These are phyloP conservation scores for Torulaspora pretoriensis DNA, from an alignment of 1,139 yeast genomes.

Conservation along the genomic window DNA sequence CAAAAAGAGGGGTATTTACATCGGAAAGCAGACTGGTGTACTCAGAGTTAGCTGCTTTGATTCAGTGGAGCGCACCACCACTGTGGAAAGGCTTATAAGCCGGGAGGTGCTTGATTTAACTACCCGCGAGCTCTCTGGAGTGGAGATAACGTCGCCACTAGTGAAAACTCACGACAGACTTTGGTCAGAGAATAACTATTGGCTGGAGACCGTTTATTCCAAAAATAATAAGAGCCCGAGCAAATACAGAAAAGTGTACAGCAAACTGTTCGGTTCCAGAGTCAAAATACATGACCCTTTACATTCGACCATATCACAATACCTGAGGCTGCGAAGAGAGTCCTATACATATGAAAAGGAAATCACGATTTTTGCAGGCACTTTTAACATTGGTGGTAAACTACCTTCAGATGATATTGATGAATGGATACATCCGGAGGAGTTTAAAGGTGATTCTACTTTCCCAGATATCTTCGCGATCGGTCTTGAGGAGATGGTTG, in stretches of 20 bases:
- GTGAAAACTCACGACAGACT: constrained; percentile 50
- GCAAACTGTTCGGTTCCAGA: constrained; percentile 34
- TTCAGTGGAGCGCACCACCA: constrained; percentile 60
- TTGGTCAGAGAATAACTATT: constrained; percentile 59
- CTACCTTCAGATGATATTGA: constrained; percentile 49
- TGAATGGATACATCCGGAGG: constrained; percentile 54
- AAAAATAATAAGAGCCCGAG: constrained; percentile 34
- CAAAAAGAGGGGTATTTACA: constrained; percentile 43
- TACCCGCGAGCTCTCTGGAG: constrained; percentile 47
- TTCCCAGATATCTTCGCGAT: constrained; percentile 69
- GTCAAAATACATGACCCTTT: constrained; percentile 62
- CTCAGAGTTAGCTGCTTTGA: constrained; percentile 63
- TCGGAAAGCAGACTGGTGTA: constrained; percentile 67
- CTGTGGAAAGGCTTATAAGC: constrained; percentile 54
- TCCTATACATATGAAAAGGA: constrained; percentile 52
- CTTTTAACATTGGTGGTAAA: constrained; percentile 68
- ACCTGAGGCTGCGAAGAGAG: constrained; percentile 45
- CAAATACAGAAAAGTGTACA: constrained; percentile 31
- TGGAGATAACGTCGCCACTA: constrained; percentile 42
- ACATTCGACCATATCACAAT: constrained; percentile 60
- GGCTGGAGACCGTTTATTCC: constrained; percentile 43
- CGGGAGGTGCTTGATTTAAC: constrained; percentile 60
- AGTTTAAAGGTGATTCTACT: constrained; percentile 18
- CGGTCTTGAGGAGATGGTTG: constrained; percentile 91
- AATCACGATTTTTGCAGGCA: constrained; percentile 56